Evolutionary conservation across 176 grass and related monocot species (phyloP).

Genomic region (Oryza glumipatula): DNA sequence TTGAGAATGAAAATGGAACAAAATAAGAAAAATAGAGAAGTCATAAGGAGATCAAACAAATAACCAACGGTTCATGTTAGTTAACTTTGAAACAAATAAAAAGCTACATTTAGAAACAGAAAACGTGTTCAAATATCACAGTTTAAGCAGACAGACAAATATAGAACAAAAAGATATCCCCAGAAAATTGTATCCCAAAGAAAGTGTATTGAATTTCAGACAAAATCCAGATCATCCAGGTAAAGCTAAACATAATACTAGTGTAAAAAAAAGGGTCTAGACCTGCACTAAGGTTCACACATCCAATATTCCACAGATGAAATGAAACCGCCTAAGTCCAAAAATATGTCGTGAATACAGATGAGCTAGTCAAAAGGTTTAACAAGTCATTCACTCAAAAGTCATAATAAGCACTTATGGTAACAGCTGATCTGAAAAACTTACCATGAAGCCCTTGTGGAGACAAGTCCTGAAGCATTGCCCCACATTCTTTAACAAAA

Average conservation of each 20-base stretch:
- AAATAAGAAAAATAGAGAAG: not conserved
- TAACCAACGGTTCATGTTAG: not conserved
- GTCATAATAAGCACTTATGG: not conserved
- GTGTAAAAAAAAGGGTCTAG: too few relatives aligned
- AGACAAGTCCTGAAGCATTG: constrained; percentile 81
- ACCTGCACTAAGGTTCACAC: not conserved
- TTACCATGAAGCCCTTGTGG: constrained; percentile 89
- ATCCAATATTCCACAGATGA: not conserved
- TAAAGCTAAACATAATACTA: too few relatives aligned
- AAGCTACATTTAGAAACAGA: not conserved
- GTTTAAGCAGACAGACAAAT: not conserved
- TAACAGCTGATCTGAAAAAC: constrained; percentile 19
- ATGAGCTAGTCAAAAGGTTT: not conserved
- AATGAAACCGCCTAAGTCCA: not conserved
- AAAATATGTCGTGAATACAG: not conserved
- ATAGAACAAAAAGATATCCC: too few relatives aligned
- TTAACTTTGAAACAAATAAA: not conserved
- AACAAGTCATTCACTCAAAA: not conserved
- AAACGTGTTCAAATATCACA: not conserved
- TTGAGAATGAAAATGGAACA: not conserved
- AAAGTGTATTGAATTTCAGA: too few relatives aligned
- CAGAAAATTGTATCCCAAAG: too few relatives aligned
- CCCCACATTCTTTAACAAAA: constrained; percentile 92
- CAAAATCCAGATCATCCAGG: too few relatives aligned
- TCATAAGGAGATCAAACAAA: not conserved